Evolutionary conservation across 768 basidiomycete species (phyloP).

Genomic region (Tremella mesenterica): DNA sequence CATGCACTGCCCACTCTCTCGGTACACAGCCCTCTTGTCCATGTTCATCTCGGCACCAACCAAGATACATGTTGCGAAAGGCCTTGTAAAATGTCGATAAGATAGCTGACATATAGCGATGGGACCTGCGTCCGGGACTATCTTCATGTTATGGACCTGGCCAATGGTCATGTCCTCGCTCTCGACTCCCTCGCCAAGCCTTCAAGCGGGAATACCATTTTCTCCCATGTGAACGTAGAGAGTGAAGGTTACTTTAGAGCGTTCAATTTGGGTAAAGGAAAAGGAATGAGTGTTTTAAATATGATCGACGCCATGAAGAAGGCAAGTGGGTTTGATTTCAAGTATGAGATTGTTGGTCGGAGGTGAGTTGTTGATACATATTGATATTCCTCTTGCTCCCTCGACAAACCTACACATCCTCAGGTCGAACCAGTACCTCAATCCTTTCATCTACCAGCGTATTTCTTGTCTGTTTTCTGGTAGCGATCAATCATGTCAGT

Average conservation of each 20-base stretch:
- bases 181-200: conserved; percentile 64
- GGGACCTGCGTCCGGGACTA: conserved; percentile 93
- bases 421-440: too few relatives aligned
- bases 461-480: background rate
- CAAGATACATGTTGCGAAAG: too few relatives aligned
- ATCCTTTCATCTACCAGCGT: too few relatives aligned
- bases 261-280: conserved; percentile 92
- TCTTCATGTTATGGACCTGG: conserved; percentile 71
- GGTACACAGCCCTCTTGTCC: background rate
- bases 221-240: conserved; percentile 50
- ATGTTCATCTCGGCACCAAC: too few relatives aligned
- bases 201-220: conserved; percentile 52
- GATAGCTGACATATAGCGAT: conserved; percentile 51
- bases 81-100: conserved; percentile 2
- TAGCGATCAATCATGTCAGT: background rate
- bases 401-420: background rate
- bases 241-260: conserved; percentile 63
- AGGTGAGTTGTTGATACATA: conserved; percentile 56
- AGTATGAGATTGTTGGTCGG: conserved; percentile 80
- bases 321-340: conserved; percentile 78
- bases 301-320: conserved; percentile 91
- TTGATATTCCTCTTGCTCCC: background rate
- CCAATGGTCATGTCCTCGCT: conserved; percentile 85
- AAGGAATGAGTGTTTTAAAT: conserved; percentile 82
- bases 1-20: background rate